phyloP scores from a whole-genome alignment of 75 land plant species.

The Selaginella moellendorffii region DNA sequence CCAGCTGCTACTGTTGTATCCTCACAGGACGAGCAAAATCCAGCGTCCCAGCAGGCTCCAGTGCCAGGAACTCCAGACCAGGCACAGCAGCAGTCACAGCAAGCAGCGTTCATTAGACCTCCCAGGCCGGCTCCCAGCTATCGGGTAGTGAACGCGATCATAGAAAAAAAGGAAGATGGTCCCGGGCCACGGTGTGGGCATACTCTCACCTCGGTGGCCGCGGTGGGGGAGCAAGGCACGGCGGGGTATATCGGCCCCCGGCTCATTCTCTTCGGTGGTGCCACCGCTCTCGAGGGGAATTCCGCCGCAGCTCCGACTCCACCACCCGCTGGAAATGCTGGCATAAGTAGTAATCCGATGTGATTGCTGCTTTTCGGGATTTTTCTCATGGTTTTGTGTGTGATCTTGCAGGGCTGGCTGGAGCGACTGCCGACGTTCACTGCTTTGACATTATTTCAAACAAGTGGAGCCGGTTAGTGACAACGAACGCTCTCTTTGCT shows the following conservation, averaged over 20 bases:
- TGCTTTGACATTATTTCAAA: conserved; percentile 47
- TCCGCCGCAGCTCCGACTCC: conserved; percentile 46
- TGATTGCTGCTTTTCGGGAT: background rate
- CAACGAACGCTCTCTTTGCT: background rate
- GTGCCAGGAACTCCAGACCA: no score
- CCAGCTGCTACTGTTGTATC: conserved; percentile 6
- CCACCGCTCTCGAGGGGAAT: conserved; percentile 75
- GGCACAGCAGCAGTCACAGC: conserved; percentile 30
- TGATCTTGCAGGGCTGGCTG: conserved; percentile 41
- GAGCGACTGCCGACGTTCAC: conserved; percentile 68
- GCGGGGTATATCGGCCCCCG: conserved; percentile 53
- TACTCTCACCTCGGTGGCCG: conserved; percentile 63
- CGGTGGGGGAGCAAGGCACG: conserved; percentile 77
- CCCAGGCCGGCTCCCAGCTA: conserved; percentile 48
- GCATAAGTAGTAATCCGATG: conserved; percentile 37
- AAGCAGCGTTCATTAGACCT: conserved; percentile 25
- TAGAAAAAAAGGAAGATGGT: conserved; percentile 67
- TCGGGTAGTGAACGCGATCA: conserved; percentile 25
- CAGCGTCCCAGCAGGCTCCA: conserved; percentile 8
- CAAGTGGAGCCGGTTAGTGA: conserved; percentile 57
- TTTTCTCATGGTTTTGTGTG: background rate
- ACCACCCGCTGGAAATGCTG: conserved; percentile 57
- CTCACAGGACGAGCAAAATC: background rate
- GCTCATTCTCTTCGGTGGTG: conserved; percentile 77
- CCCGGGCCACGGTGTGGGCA: conserved; percentile 77